Evolutionary conservation across 208 protist genomes (phyloP), one percentile per base, ranked within the genome.

Genomic region (Trypanosoma vivax): DNA sequence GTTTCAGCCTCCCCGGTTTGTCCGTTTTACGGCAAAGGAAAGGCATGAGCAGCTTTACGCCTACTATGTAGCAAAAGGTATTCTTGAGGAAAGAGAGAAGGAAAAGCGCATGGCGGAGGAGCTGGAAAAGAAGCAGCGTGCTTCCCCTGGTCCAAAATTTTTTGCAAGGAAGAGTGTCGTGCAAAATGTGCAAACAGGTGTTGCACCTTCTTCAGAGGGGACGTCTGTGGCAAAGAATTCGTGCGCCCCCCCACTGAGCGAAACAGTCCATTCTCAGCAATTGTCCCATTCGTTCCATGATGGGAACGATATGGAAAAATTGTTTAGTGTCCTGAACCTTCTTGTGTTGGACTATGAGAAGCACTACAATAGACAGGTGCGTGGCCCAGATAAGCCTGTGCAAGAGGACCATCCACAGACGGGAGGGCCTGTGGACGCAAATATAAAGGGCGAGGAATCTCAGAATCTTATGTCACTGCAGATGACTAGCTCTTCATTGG

Each of bases 291-390:
- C n/a, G n/a, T n/a, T n/a, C n/a, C n/a, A n/a, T 5, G 46, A n/a
- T 24, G 46, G 37, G 5, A 13, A 43, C 16, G 5, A 5, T 4
- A 43, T 52, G 41, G 11, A 29, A 27, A 14, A 30, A 10, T 27
- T 65, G 19, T 41, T 41, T 28, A 40, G 33, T 28, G 10, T 41
- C 31, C 50, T 65, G n/a, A 29, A 33, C 1, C 11, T 45, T 10
- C 39, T 65, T 3, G 59, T 65, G 2, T n/a, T 29, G 9, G 29
- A 47, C 2, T 65, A 65, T 37, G 59, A 65, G 50, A 27, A 37
- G 24, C 40, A 40, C 41, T 51, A 65, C 38, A 18, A 49, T 31
- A 46, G 50, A 31, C 18, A 25, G 9, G 5, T 27, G 14, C 29
- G 39, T 34, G 25, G 23, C 13, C 7, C 2, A 18, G 30, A 9